Evolutionary conservation across 1,284 basidiomycete genomes (phyloP).

Genomic region (Porogramme epimiltina): DNA sequence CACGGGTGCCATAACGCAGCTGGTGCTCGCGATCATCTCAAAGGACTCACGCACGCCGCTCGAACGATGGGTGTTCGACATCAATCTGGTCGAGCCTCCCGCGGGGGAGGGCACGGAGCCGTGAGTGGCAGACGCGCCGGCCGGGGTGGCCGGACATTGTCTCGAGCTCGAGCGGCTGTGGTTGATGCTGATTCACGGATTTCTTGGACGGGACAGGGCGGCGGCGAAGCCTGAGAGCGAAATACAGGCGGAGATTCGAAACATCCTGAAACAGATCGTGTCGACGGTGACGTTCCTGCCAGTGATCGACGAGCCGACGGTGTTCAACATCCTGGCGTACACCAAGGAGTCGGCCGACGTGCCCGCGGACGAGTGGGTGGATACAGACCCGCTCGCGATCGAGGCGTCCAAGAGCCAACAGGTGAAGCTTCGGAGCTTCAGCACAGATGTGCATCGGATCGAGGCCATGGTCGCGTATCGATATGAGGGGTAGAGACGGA

Average conservation of each 20-base stretch:
- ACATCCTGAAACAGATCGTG: slow-evolving; percentile 98
- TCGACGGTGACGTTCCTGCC: slow-evolving; percentile 95
- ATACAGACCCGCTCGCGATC: slow-evolving; percentile 94
- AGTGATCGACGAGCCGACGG: slow-evolving; percentile 91
- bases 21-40: slow-evolving; percentile 95
- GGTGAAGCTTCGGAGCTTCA: slow-evolving; percentile 89
- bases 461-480: slow-evolving; percentile 89
- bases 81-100: slow-evolving; percentile 75
- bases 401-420: slow-evolving; percentile 96
- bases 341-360: slow-evolving; percentile 87
- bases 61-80: slow-evolving; percentile 98
- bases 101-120: slow-evolving; percentile 45
- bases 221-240: slow-evolving; percentile 82
- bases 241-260: slow-evolving; percentile 96
- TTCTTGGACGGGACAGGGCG: slow-evolving; percentile 34
- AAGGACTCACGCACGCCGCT: slow-evolving; percentile 91
- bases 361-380: slow-evolving; percentile 90
- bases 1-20: slow-evolving; percentile 85
- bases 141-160: too few relatives aligned
- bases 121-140: too few relatives aligned
- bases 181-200: slow-evolving; percentile 1
- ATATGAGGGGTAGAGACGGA: slow-evolving; percentile 55
- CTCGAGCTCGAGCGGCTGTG: background rate
- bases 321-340: slow-evolving; percentile 96
- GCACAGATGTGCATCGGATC: slow-evolving; percentile 88